Evolutionary conservation across 116 monocot species (phyloP).

Genomic region (Trichopus zeylanicus): DNA sequence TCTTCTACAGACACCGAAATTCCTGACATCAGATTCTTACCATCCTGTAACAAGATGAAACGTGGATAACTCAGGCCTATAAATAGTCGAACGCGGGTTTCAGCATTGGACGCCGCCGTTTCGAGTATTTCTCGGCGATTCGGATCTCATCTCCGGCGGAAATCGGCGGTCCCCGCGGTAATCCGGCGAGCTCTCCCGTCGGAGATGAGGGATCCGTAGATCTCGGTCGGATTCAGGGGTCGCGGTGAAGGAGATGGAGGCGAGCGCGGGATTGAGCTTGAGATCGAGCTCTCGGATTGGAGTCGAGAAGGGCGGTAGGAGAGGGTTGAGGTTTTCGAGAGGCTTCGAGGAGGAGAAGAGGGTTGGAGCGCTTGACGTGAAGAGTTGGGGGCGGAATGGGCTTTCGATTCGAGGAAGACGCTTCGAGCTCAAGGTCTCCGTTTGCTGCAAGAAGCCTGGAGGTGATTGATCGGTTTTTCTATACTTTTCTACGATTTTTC

Average conservation of each 20-base stretch:
- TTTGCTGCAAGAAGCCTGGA: background rate
- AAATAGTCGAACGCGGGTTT: too few relatives aligned
- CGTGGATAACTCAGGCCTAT: too few relatives aligned
- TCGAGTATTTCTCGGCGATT: too few relatives aligned
- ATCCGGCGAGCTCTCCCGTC: too few relatives aligned
- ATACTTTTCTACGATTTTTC: background rate
- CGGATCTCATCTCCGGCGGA: too few relatives aligned
- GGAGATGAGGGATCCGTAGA: slow-evolving; percentile 1
- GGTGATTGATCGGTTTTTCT: background rate
- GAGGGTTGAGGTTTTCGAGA: too few relatives aligned
- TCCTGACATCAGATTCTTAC: too few relatives aligned
- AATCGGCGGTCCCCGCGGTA: too few relatives aligned
- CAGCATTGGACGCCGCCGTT: too few relatives aligned
- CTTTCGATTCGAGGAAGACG: background rate
- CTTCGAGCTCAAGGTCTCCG: background rate
- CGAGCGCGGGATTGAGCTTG: background rate
- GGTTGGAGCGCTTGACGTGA: background rate
- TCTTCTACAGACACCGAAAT: too few relatives aligned
- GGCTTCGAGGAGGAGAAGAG: background rate
- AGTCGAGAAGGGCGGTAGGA: background rate
- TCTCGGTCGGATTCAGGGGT: background rate
- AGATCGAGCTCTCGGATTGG: slow-evolving; percentile 2
- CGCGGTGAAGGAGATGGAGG: background rate
- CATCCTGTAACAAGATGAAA: too few relatives aligned
- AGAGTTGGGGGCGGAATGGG: background rate